These are phyloP conservation scores for Nakazawaea ambrosiae DNA, from an alignment of 805 yeast genomes.

Conservation along the genomic window DNA sequence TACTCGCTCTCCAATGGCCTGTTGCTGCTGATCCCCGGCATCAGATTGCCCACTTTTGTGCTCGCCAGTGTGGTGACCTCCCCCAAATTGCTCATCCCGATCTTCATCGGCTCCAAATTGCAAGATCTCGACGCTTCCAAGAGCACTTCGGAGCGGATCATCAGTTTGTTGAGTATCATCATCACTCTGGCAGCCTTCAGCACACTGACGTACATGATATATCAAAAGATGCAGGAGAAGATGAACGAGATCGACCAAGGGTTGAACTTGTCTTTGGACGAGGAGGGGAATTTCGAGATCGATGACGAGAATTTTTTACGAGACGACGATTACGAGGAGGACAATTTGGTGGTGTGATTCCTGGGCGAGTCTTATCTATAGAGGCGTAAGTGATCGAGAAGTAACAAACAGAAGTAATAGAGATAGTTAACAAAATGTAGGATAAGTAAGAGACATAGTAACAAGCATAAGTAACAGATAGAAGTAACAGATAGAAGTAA, in stretches of 20 bases:
- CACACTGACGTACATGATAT: conserved; percentile 60
- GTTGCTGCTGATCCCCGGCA: conserved; percentile 77
- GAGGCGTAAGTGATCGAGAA: too few relatives aligned
- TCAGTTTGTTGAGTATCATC: conserved; percentile 56
- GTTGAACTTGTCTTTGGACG: conserved; percentile 4
- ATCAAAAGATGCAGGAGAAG: conserved; percentile 41
- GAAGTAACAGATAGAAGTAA: too few relatives aligned
- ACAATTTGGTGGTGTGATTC: conserved; percentile 10
- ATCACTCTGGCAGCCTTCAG: conserved; percentile 49
- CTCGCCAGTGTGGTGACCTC: conserved; percentile 70
- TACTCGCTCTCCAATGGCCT: conserved; percentile 92
- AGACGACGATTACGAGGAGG: conserved; percentile 11
- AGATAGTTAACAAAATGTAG: too few relatives aligned
- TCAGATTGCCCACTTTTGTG: conserved; percentile 53
- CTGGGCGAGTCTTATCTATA: too few relatives aligned
- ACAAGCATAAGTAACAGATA: too few relatives aligned
- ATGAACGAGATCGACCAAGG: conserved; percentile 10
- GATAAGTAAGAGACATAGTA: too few relatives aligned
- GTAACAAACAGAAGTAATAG: too few relatives aligned
- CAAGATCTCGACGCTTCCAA: conserved; percentile 59
- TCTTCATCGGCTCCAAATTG: conserved; percentile 72
- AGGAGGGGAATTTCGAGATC: conserved; percentile 9
- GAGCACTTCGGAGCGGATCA: conserved; percentile 41
- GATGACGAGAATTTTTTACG: conserved; percentile 7
- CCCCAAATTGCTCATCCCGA: conserved; percentile 72